These are phyloP conservation scores for Talaromyces liani DNA, from an alignment of 495 filamentous ascomycete genomes.

Conservation along the genomic window DNA sequence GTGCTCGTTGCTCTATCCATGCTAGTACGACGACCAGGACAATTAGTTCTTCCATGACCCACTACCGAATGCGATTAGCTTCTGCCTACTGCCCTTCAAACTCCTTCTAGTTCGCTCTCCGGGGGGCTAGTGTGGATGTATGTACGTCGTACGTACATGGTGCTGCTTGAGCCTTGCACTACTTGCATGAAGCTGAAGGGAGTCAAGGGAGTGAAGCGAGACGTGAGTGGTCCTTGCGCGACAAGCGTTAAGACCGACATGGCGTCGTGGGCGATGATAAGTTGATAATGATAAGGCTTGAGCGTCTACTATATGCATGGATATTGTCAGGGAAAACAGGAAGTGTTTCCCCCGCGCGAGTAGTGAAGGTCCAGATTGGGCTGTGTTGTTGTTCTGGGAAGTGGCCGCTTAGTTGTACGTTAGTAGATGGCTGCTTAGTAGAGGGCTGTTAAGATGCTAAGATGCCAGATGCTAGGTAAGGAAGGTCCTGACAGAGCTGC, in stretches of 20 bases:
- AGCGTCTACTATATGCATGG: not conserved
- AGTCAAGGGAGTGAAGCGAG: not conserved
- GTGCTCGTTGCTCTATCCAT: not conserved
- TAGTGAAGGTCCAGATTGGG: not conserved
- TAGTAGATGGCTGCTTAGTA: not conserved
- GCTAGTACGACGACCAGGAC: not conserved
- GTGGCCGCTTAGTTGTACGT: not conserved
- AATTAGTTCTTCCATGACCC: not conserved
- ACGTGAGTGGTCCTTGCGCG: not conserved
- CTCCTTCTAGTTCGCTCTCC: not conserved
- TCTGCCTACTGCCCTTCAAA: not conserved
- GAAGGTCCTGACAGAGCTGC: not conserved
- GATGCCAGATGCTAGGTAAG: not conserved
- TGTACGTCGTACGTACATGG: not conserved
- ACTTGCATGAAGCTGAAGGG: slow-evolving; percentile 1
- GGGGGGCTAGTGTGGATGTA: not conserved
- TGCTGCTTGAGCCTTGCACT: not conserved
- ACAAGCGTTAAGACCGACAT: not conserved
- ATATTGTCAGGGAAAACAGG: not conserved
- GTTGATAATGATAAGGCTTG: not conserved
- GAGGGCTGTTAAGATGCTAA: not conserved
- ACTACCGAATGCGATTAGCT: not conserved
- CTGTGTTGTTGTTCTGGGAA: not conserved
- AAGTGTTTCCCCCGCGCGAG: not conserved
- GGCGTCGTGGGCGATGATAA: not conserved